Base-by-base conservation (phyloP, 2,329 filamentous ascomycete species). In the Epichloe elymi region DNA sequence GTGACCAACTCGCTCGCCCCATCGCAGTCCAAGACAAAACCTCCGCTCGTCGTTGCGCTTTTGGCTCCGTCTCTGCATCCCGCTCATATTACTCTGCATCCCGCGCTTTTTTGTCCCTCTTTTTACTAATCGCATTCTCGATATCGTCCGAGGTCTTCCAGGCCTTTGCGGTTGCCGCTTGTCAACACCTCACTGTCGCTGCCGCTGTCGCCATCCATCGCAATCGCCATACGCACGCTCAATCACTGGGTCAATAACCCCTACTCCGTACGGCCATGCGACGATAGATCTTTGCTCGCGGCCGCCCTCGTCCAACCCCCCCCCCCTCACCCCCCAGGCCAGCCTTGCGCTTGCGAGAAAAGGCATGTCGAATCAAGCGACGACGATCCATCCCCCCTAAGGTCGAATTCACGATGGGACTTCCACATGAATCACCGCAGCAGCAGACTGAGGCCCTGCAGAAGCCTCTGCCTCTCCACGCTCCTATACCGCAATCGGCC, bases 401-500 rank as follows among this genome's bases (percentile, higher is more conserved):
- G 47, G 46, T 17, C n/a, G 35, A 46, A 36, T 37, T 49, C 56
- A 54, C 23, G 7, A 58, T 57, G 55, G 54, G 56, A 20, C 50
- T 52, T 23, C 52, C 56, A 11, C 53, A 47, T 36, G 49, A 30
- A 40, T 37, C 51, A 39, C 52, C 40, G 20, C 53, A 50, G 15
- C 51, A 43, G 33, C 51, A 46, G 46, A 37, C 42, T 7, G 49
- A 14, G 19, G 11, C 50, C 39, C 40, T 17, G 47, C 49, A 17
- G 17, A 49, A 54, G 48, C 50, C 48, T 45, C 57, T 62, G 39
- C 57, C 63, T 52, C 54, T 63, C 46, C 57, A 63, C 51, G 60
- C 64, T 14, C 60, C 66, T 55, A 56, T 69, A 26, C 64, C 65
- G 39, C 60, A 62, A 30, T 63, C 67, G 46, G 58, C 67, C 5